These are phyloP conservation scores for Globisporangium emineosum DNA, from an alignment of 352 stramenopile species.

Conservation along the genomic window DNA sequence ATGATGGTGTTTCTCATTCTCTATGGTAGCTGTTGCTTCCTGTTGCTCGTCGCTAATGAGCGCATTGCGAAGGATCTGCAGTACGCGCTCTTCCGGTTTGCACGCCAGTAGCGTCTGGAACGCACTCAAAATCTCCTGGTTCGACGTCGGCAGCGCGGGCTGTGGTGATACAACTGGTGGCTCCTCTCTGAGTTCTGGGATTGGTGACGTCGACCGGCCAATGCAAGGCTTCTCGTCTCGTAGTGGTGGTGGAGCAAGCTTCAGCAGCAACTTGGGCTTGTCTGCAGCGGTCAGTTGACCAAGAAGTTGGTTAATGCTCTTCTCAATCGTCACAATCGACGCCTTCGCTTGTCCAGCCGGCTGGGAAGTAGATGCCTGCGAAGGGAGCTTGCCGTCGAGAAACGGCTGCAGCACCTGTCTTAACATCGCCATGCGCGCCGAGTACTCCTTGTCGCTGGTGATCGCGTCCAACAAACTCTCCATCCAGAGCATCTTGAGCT, in stretches of 20 bases:
- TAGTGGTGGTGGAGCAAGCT: constrained; percentile 12
- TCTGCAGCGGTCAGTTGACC: constrained; percentile 26
- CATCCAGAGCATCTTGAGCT: constrained; percentile 66
- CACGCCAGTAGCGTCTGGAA: constrained; percentile 36
- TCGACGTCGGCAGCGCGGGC: constrained; percentile 11
- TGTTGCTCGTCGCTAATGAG: constrained; percentile 8
- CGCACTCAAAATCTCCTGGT: constrained; percentile 26
- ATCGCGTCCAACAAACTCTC: constrained; percentile 44
- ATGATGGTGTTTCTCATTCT: not conserved
- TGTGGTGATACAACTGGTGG: not conserved
- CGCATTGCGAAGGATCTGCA: constrained; percentile 32
- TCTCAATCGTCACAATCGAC: constrained; percentile 23
- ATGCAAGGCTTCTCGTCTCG: constrained; percentile 12
- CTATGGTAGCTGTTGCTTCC: not conserved
- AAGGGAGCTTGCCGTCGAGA: constrained; percentile 33
- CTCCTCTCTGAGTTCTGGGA: constrained; percentile 24
- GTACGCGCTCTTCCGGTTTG: constrained; percentile 36
- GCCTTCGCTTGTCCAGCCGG: not conserved
- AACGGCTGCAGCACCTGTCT: constrained; percentile 50
- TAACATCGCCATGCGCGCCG: constrained; percentile 40
- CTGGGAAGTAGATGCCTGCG: not conserved
- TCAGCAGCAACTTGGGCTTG: constrained; percentile 26
- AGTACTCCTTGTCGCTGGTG: constrained; percentile 38
- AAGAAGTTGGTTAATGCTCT: constrained; percentile 26
- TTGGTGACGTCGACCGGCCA: constrained; percentile 34